Conservation (phyloP, 148 eudicot genomes). For the Arctostaphylos glauca region DNA sequence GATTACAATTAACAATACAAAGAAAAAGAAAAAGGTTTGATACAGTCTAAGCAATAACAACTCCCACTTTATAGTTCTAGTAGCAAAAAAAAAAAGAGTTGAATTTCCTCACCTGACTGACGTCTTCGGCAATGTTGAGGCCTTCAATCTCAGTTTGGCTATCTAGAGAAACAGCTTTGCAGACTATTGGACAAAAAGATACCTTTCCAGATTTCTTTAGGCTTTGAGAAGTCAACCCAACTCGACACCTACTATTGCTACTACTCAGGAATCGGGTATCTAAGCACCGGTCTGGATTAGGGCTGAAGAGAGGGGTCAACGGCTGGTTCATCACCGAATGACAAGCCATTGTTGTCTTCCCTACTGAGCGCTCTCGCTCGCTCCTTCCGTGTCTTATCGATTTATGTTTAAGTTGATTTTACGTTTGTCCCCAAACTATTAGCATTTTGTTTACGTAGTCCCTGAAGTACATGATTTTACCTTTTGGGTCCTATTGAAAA, state of each 20-base stretch:
- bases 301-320: constrained; percentile 27
- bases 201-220: constrained; percentile 25
- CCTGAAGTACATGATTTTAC: too few species aligned
- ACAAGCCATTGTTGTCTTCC: constrained; percentile 43
- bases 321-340: constrained; percentile 37
- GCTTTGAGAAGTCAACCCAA: constrained; percentile 18
- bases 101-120: constrained; percentile 59
- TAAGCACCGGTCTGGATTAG: constrained; percentile 19
- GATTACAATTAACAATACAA: too few species aligned
- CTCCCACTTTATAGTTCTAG: too few species aligned
- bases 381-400: background rate
- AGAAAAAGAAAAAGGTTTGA: too few species aligned
- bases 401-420: background rate
- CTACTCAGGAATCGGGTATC: constrained; percentile 18
- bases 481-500: too few species aligned
- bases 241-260: background rate
- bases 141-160: constrained; percentile 53
- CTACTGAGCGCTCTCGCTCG: background rate
- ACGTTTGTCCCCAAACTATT: background rate
- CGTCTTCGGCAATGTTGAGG: constrained; percentile 89
- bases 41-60: too few species aligned
- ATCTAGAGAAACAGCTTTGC: constrained; percentile 62
- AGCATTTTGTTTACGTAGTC: background rate
- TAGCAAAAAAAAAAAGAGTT: background rate
- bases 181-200: constrained; percentile 27